Percentiles rank a stretch among this genome's conserved stretches.
Conservation (phyloP, 306 rosid genomes). For the Cotoneaster glaucophyllus region DNA sequence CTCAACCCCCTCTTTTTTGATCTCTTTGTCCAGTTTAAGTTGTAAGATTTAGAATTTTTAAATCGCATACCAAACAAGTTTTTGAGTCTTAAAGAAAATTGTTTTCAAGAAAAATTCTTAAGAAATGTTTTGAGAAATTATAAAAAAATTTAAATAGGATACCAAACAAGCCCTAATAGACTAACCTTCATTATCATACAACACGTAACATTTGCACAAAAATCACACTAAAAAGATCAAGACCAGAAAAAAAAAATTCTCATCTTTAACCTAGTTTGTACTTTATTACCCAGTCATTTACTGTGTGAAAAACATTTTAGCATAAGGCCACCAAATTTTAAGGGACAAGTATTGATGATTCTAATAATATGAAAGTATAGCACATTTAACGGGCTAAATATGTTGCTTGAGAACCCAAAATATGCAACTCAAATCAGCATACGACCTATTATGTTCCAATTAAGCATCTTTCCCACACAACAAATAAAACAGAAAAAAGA, state of each 20-base stretch:
- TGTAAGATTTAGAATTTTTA: too few relatives aligned
- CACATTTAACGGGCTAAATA: not conserved
- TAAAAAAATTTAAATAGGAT: too few relatives aligned
- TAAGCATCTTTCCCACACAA: not conserved
- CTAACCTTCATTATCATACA: not conserved
- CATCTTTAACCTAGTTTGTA: too few relatives aligned
- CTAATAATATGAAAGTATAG: not conserved
- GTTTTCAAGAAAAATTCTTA: too few relatives aligned
- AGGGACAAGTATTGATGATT: not conserved
- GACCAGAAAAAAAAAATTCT: not conserved
- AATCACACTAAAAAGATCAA: not conserved
- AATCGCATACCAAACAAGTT: too few relatives aligned
- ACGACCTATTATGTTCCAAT: not conserved
- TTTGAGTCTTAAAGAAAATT: too few relatives aligned
- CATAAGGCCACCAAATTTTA: not conserved
- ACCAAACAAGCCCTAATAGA: too few relatives aligned
- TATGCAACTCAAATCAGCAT: not conserved
- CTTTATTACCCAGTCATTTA: not conserved
- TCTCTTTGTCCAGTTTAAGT: too few relatives aligned
- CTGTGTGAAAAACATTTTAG: not conserved
- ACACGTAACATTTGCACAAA: not conserved
- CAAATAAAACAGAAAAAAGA: conserved; percentile 1
- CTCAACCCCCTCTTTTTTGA: too few relatives aligned
- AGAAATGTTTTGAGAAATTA: too few relatives aligned
- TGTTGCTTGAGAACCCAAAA: not conserved